Percentiles rank a stretch among this genome's conserved stretches.
Evolutionary conservation across 371 early-diverging fungal species (phyloP).

Genomic region (Caulochytrium protostelioides): DNA sequence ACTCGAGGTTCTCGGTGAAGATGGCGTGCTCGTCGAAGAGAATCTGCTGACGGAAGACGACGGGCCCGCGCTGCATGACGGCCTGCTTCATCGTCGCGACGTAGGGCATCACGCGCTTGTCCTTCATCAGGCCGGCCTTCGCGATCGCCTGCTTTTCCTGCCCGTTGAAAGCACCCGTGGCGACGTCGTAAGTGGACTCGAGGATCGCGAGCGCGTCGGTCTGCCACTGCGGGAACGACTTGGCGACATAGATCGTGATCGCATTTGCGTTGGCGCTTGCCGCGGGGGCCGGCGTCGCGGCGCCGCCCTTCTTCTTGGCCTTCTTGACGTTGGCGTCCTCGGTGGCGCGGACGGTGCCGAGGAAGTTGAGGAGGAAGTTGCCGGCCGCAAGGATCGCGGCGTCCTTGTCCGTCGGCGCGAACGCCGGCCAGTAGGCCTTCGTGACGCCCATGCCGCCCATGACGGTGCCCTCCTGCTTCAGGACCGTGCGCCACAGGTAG

Average conservation of each 20-base stretch:
- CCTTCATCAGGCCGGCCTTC: slow-evolving; percentile 53
- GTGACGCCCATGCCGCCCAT: too few relatives aligned
- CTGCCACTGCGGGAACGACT: slow-evolving; percentile 84
- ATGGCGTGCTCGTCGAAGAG: slow-evolving; percentile 53
- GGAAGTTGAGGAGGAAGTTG: slow-evolving; percentile 54
- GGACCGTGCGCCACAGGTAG: slow-evolving; percentile 54
- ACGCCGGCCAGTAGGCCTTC: slow-evolving; percentile 46
- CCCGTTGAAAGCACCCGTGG: slow-evolving; percentile 41
- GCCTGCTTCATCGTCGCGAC: slow-evolving; percentile 25
- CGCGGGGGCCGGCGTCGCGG: slow-evolving; percentile 19
- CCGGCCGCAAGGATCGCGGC: slow-evolving; percentile 46
- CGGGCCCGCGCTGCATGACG: background rate
- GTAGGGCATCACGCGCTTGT: slow-evolving; percentile 88
- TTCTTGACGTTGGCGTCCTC: slow-evolving; percentile 45
- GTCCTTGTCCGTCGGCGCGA: slow-evolving; percentile 34
- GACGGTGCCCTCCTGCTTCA: slow-evolving; percentile 43
- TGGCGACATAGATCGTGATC: slow-evolving; percentile 56
- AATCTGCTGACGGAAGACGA: slow-evolving; percentile 47
- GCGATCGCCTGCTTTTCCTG: slow-evolving; percentile 45
- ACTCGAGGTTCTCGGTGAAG: slow-evolving; percentile 24
- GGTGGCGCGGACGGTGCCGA: slow-evolving; percentile 54
- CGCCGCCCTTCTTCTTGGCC: slow-evolving; percentile 51
- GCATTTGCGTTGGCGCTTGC: slow-evolving; percentile 30
- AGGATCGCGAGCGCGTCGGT: slow-evolving; percentile 47
- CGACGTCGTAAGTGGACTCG: slow-evolving; percentile 39